phyloP scores from a whole-genome alignment of 179 eudicot genomes.

The Nepenthes alata region DNA sequence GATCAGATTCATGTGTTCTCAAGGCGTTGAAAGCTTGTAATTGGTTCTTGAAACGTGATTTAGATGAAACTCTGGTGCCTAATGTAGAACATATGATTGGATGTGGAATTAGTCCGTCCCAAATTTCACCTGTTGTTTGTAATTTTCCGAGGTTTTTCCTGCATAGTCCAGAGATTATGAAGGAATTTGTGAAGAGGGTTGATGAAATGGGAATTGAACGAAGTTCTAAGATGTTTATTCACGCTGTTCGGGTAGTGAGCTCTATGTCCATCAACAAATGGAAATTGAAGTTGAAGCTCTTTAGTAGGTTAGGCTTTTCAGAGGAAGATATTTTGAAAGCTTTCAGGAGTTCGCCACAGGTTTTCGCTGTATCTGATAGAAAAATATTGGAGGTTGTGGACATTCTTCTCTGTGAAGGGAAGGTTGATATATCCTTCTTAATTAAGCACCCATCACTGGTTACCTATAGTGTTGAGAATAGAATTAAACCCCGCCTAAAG shows the following conservation, averaged over 20 bases:
- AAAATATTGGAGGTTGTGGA: constrained; percentile 17
- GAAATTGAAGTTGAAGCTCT: constrained; percentile 22
- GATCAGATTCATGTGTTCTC: constrained; percentile 11
- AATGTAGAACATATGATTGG: constrained; percentile 27
- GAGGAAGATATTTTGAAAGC: constrained; percentile 14
- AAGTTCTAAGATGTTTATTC: constrained; percentile 22
- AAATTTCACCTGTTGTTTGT: constrained; percentile 9
- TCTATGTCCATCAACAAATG: constrained; percentile 20
- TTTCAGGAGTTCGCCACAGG: constrained; percentile 19
- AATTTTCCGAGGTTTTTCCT: constrained; percentile 19
- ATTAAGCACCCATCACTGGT: constrained; percentile 19
- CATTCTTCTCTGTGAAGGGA: constrained; percentile 14
- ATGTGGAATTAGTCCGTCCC: constrained; percentile 16
- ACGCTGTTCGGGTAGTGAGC: constrained; percentile 18
- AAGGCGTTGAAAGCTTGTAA: constrained; percentile 16
- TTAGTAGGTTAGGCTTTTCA: constrained; percentile 23
- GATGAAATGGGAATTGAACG: constrained; percentile 25
- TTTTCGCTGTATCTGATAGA: constrained; percentile 19
- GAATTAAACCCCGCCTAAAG: constrained; percentile 25
- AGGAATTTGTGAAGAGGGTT: constrained; percentile 17
- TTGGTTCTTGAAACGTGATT: constrained; percentile 19
- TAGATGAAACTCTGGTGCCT: constrained; percentile 18
- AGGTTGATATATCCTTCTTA: constrained; percentile 16
- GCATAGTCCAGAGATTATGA: constrained; percentile 14
- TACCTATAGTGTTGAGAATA: constrained; percentile 17